Conservation (phyloP, 2,329 filamentous ascomycete genomes). For the Venturia nashicola region DNA sequence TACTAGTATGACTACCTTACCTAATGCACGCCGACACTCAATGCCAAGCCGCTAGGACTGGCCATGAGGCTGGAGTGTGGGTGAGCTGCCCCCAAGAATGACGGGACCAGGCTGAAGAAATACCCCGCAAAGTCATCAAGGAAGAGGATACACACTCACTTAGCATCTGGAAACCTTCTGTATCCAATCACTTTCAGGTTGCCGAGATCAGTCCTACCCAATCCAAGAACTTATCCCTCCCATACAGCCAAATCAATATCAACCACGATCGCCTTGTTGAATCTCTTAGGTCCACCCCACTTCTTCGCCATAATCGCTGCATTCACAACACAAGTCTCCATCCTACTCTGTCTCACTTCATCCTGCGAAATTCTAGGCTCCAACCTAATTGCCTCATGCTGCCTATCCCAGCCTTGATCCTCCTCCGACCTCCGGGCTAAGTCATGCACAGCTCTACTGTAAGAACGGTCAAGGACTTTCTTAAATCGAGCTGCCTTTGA, state of each 20-base stretch:
- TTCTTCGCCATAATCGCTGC: constrained; percentile 60
- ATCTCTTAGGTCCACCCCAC: constrained; percentile 46
- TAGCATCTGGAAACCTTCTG: no score
- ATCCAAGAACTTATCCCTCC: constrained; percentile 16
- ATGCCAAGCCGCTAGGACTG: no score
- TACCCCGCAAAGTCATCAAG: neutral
- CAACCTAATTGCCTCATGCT: constrained; percentile 4
- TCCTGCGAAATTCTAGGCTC: constrained; percentile 10
- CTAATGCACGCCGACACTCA: no score
- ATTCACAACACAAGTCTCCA: constrained; percentile 70
- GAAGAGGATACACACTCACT: no score
- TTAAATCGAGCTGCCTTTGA: neutral
- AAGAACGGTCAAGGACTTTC: constrained; percentile 11
- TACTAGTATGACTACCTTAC: no score
- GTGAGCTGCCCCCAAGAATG: neutral
- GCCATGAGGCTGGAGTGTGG: neutral
- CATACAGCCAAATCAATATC: constrained; percentile 61
- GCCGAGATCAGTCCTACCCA: no score
- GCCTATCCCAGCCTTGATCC: constrained; percentile 5
- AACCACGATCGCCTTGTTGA: constrained; percentile 74
- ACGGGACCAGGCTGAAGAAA: neutral
- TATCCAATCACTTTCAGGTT: no score
- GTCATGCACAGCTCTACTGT: constrained; percentile 14
- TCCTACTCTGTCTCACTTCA: constrained; percentile 27
- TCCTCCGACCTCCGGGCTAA: constrained; percentile 6